Conservation (phyloP, 345 rosid genomes). For the Gossypium mustelinum region DNA sequence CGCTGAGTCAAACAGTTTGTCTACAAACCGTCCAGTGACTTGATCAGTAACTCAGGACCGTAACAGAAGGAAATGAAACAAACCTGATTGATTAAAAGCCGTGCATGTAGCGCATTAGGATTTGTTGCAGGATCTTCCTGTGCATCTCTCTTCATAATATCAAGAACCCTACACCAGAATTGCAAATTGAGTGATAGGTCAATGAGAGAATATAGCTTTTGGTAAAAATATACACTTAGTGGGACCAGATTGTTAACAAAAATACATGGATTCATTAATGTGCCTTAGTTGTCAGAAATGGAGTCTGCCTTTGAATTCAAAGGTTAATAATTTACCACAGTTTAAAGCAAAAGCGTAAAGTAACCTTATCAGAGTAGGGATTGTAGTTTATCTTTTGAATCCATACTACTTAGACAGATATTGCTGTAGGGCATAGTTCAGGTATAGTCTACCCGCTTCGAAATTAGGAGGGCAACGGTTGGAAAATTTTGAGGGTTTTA, state of each 20-base stretch:
- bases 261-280: neutral
- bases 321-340: neutral
- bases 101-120: slow-evolving; percentile 59
- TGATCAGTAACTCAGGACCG: no score
- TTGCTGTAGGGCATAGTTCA: neutral
- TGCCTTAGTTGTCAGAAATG: neutral
- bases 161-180: slow-evolving; percentile 62
- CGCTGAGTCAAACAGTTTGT: no score
- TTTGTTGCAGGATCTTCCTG: slow-evolving; percentile 57
- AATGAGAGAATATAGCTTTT: neutral
- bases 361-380: neutral
- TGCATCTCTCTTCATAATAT: slow-evolving; percentile 71
- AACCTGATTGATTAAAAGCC: slow-evolving; percentile 75
- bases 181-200: slow-evolving; percentile 13
- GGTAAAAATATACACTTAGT: neutral
- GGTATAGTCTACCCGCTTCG: neutral
- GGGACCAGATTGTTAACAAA: neutral
- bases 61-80: slow-evolving; percentile 14
- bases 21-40: no score
- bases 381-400: neutral
- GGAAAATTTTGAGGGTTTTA: neutral
- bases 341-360: neutral
- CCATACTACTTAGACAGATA: neutral
- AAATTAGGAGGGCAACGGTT: neutral
- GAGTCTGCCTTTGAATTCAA: neutral